Percentiles rank a stretch among this genome's conserved stretches.
Conservation (phyloP, 225 moss, liverwort and hornwort genomes). For the Straminergon stramineum region DNA sequence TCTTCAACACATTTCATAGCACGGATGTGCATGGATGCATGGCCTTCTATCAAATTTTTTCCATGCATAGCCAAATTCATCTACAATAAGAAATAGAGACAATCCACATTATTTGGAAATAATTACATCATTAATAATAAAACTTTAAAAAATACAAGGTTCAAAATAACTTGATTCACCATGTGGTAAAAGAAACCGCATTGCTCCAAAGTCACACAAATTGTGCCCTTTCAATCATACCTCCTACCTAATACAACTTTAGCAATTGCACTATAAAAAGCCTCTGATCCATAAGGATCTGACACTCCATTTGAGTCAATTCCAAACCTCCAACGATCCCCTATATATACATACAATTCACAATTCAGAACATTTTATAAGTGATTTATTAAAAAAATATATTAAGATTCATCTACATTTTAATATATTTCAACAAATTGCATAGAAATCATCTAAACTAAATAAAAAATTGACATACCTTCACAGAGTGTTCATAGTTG, state of each 20-base stretch:
- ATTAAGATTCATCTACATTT: neutral
- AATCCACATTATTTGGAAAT: neutral
- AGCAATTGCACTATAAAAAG: neutral
- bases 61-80: neutral
- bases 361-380: neutral
- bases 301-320: neutral
- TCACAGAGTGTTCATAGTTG: fast-evolving
- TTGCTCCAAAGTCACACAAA: neutral
- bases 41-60: neutral
- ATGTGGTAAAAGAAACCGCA: neutral
- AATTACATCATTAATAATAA: neutral
- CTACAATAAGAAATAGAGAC: fast-evolving
- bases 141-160: neutral
- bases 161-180: neutral
- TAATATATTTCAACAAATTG: neutral
- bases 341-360: neutral
- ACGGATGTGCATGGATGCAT: neutral
- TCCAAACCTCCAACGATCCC: neutral
- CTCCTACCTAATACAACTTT: too few relatives aligned
- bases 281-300: neutral
- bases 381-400: neutral
- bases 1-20: neutral
- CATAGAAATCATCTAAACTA: neutral
- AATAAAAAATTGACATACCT: neutral
- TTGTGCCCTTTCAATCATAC: neutral